phyloP scores from a whole-genome alignment of 805 yeast species.

The Candida sakaeoensis region DNA sequence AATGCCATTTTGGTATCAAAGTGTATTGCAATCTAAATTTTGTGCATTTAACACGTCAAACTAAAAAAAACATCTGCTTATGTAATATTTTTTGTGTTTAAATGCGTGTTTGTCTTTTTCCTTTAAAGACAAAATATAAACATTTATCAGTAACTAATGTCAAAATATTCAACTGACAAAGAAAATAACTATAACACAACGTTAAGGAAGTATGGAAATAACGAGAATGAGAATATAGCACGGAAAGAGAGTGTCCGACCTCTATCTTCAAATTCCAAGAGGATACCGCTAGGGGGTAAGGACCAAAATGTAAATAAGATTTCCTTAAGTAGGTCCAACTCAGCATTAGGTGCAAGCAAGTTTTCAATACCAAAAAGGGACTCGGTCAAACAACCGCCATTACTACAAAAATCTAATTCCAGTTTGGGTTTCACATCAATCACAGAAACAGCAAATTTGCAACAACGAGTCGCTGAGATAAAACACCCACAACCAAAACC shows the following conservation, averaged over 20 bases:
- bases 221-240: slow-evolving; percentile 7
- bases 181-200: slow-evolving; percentile 2
- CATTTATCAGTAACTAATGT: slow-evolving; percentile 1
- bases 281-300: slow-evolving; percentile 41
- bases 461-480: background rate
- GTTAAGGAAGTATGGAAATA: background rate
- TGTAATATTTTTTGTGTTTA: background rate
- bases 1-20: slow-evolving; percentile 21
- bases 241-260: slow-evolving; percentile 4
- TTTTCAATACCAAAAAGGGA: background rate
- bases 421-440: slow-evolving; percentile 31
- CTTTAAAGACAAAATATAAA: background rate
- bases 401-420: slow-evolving; percentile 32
- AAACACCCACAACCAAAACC: slow-evolving; percentile 5
- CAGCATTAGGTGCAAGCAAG: slow-evolving; percentile 12
- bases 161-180: slow-evolving; percentile 2
- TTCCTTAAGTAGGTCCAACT: slow-evolving; percentile 28
- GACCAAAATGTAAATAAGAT: slow-evolving; percentile 28
- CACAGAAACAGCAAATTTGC: slow-evolving; percentile 1
- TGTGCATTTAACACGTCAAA: background rate
- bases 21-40: background rate
- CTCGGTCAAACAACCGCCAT: slow-evolving; percentile 16
- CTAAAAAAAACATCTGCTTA: background rate
- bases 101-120: too few relatives aligned
- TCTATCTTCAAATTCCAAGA: slow-evolving; percentile 5